Conservation (phyloP, 108 stramenopile genomes). For the Aurantiochytrium sp. region DNA sequence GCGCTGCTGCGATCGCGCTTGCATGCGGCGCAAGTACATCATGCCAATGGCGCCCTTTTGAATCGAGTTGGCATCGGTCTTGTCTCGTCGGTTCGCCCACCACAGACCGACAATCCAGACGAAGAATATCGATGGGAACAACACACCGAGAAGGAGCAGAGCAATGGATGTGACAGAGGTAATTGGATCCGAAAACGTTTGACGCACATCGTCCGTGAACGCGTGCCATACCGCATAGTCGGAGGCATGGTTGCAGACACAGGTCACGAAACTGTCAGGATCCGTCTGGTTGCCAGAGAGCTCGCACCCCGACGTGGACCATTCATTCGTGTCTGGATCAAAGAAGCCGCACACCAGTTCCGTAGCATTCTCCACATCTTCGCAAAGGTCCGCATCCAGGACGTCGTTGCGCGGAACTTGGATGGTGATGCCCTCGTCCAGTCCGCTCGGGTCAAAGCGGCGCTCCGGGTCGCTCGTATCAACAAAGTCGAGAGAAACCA, state of each 20-base stretch:
- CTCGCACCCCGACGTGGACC: background rate
- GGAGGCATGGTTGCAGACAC: background rate
- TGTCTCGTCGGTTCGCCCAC: background rate
- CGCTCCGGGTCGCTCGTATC: background rate
- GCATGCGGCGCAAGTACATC: background rate
- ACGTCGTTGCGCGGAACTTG: background rate
- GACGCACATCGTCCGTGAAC: background rate
- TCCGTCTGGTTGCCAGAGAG: background rate
- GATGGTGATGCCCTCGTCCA: background rate
- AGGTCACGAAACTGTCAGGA: background rate
- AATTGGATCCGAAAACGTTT: background rate
- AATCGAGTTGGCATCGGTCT: background rate
- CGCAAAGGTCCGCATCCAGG: background rate
- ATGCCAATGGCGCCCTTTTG: constrained; percentile 14
- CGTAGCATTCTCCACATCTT: background rate
- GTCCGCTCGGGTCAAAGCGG: background rate
- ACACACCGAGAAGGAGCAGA: background rate
- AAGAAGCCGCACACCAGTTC: background rate
- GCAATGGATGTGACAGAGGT: background rate
- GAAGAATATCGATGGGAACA: background rate
- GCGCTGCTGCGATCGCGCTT: background rate
- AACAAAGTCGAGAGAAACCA: background rate
- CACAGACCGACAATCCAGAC: background rate
- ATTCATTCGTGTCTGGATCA: background rate
- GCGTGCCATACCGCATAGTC: background rate